Base-by-base conservation (phyloP, 805 yeast genomes). In the Candida sphagnicola region DNA sequence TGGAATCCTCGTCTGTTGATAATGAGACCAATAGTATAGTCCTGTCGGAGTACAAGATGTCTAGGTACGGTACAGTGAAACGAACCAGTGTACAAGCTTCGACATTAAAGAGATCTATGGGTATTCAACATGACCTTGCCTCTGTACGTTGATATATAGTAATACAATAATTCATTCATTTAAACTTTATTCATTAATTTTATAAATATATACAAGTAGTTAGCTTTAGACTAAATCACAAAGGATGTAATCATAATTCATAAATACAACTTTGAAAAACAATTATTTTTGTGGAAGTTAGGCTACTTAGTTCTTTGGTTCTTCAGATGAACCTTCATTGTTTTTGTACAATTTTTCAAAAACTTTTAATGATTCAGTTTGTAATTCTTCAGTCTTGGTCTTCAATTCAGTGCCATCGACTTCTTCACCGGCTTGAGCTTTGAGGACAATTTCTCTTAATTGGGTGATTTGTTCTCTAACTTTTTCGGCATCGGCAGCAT, bases 301-400 rank as follows among this genome's bases (percentile, higher is more conserved):
- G 12, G 8, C 44, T 31, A 39, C 48, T 44, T 56, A 57, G 46
- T 57, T 54, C 47, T 56, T 55, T 51, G 59, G 59, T 47, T 48
- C 57, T 47, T 54, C 53, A 16, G 42, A 47, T 29, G 42, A 46
- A 45, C 45, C 44, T 26, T 52, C 57, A 38, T 52, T 51, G 51
- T 56, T 52, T 45, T 60, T 60, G 52, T 60, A 59, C 54, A 80
- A 67, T 73, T 83, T 79, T 67, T 82, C 87, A 59, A 85, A 84
- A 50, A 85, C 75, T 64, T 81, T 80, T 71, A 85, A 74, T 13
- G 91, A 80, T 52, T 82, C 75, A 55, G 70, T 77, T 70, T 85
- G 90, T 62, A 85, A 71, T 56, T 79, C 85, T 48, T 82, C 88
- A 50, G 86, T 78, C 75, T 80, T 77, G 51, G 77, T 67, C 75